Evolutionary conservation across 2,329 filamentous ascomycete genomes (phyloP).

Genomic region (Penicillium sp.): DNA sequence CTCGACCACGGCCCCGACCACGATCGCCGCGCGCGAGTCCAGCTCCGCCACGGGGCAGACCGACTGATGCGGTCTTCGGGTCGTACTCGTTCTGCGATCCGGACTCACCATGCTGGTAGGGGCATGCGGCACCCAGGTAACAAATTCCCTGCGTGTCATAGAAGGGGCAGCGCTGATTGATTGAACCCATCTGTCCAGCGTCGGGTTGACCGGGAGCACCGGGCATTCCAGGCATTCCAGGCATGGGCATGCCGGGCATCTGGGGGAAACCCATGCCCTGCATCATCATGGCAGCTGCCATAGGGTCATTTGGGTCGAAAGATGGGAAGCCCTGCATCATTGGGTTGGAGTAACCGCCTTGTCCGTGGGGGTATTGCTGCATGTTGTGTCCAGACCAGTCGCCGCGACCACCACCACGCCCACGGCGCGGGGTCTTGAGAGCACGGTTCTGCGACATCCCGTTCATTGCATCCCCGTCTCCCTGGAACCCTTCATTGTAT

Average conservation of each 20-base stretch:
- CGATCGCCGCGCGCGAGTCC: slow-evolving; percentile 24
- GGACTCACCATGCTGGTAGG: slow-evolving; percentile 50
- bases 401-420: slow-evolving; percentile 39
- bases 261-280: slow-evolving; percentile 48
- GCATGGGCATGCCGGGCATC: slow-evolving; percentile 41
- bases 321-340: slow-evolving; percentile 44
- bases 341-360: slow-evolving; percentile 26
- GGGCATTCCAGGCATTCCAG: slow-evolving; percentile 33
- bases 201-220: slow-evolving; percentile 22
- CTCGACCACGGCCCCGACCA: slow-evolving; percentile 40
- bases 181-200: slow-evolving; percentile 22
- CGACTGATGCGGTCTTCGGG: slow-evolving; percentile 45
- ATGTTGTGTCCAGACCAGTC: slow-evolving; percentile 30
- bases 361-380: slow-evolving; percentile 25
- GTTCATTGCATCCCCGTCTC: slow-evolving; percentile 40
- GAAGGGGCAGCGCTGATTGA: slow-evolving; percentile 46
- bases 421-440: slow-evolving; percentile 42
- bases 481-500: slow-evolving; percentile 46
- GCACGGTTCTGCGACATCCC: slow-evolving; percentile 40
- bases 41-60: slow-evolving; percentile 21
- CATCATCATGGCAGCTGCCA: slow-evolving; percentile 50
- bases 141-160: slow-evolving; percentile 57
- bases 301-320: slow-evolving; percentile 52
- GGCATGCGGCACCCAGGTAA: slow-evolving; percentile 50
- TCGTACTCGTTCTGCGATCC: slow-evolving; percentile 49